phyloP scores from a whole-genome alignment of 2,329 filamentous ascomycete genomes.

The Rhynchosporium graminicola region DNA sequence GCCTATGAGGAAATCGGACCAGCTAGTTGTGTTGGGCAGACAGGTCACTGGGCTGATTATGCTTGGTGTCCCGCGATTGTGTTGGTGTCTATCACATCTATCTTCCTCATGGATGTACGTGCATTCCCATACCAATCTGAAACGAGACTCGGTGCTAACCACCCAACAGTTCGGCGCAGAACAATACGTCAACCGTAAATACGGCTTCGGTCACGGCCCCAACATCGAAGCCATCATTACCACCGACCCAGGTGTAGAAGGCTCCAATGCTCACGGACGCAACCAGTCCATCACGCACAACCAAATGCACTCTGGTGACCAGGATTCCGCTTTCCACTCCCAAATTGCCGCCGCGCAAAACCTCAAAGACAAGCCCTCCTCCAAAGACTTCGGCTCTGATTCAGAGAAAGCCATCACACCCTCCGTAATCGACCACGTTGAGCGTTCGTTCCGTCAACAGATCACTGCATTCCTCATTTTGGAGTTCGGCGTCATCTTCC shows the following conservation, averaged over 20 bases:
- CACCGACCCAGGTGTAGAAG: conserved; percentile 22
- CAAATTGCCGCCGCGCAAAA: conserved; percentile 30
- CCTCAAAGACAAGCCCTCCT: conserved; percentile 23
- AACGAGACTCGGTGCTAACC: background rate
- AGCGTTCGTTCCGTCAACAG: conserved; percentile 45
- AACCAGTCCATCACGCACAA: conserved; percentile 39
- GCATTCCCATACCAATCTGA: background rate
- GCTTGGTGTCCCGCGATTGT: conserved; percentile 42
- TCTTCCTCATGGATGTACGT: conserved; percentile 55
- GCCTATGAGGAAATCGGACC: conserved; percentile 48
- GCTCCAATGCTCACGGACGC: background rate
- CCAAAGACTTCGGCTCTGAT: conserved; percentile 29
- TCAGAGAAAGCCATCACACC: conserved; percentile 18
- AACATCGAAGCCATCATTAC: conserved; percentile 36
- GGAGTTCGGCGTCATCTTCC: conserved; percentile 57
- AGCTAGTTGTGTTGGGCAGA: conserved; percentile 54
- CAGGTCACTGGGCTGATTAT: conserved; percentile 45
- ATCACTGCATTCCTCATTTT: conserved; percentile 49
- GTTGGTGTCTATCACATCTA: conserved; percentile 57
- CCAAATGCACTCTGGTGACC: conserved; percentile 45
- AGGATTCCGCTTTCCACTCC: conserved; percentile 38
- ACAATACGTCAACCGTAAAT: conserved; percentile 45
- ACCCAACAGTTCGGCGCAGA: conserved; percentile 51
- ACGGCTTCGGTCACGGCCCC: conserved; percentile 34
- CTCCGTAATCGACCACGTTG: conserved; percentile 28